phyloP scores from a whole-genome alignment of 2,329 filamentous ascomycete genomes.

The Diplodia sapinea region DNA sequence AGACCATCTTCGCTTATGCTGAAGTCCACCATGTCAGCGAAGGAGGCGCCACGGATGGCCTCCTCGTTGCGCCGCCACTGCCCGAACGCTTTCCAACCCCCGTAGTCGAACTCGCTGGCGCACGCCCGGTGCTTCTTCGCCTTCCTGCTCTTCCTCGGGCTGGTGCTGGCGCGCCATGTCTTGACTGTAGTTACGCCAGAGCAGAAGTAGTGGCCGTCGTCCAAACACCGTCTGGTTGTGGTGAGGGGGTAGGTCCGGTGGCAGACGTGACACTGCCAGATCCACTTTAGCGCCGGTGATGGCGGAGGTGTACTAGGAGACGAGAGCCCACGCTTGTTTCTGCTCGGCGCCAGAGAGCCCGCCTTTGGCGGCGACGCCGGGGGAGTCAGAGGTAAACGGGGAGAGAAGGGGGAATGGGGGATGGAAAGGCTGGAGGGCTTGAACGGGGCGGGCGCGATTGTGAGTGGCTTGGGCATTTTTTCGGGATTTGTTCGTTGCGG shows the following conservation, averaged over 20 bases:
- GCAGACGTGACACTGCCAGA: slow-evolving; percentile 62
- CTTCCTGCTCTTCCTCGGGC: slow-evolving; percentile 40
- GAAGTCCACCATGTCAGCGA: slow-evolving; percentile 33
- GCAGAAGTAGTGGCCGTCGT: slow-evolving; percentile 62
- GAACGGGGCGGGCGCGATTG: slow-evolving; percentile 49
- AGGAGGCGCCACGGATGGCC: slow-evolving; percentile 35
- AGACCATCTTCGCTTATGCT: neutral
- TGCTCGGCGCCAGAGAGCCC: neutral
- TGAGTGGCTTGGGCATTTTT: slow-evolving; percentile 32
- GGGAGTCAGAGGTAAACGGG: slow-evolving; percentile 37
- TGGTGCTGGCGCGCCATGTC: slow-evolving; percentile 36
- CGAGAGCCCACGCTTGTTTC: slow-evolving; percentile 32
- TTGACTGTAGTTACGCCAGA: slow-evolving; percentile 52
- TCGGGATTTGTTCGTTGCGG: neutral
- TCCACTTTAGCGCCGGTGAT: slow-evolving; percentile 51
- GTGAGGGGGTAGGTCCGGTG: slow-evolving; percentile 54
- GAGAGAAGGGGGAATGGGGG: slow-evolving; percentile 54
- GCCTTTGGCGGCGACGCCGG: slow-evolving; percentile 19
- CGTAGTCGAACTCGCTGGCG: slow-evolving; percentile 59
- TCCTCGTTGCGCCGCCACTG: slow-evolving; percentile 48
- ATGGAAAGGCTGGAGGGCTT: slow-evolving; percentile 52
- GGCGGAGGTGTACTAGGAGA: slow-evolving; percentile 36
- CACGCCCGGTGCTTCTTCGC: slow-evolving; percentile 46
- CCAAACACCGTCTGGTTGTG: slow-evolving; percentile 59
- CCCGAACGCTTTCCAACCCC: slow-evolving; percentile 57